Evolutionary conservation across 2,329 filamentous ascomycete species (phyloP), one percentile per base, ranked within the genome.

Genomic region (Neocucurbitaria cava): DNA sequence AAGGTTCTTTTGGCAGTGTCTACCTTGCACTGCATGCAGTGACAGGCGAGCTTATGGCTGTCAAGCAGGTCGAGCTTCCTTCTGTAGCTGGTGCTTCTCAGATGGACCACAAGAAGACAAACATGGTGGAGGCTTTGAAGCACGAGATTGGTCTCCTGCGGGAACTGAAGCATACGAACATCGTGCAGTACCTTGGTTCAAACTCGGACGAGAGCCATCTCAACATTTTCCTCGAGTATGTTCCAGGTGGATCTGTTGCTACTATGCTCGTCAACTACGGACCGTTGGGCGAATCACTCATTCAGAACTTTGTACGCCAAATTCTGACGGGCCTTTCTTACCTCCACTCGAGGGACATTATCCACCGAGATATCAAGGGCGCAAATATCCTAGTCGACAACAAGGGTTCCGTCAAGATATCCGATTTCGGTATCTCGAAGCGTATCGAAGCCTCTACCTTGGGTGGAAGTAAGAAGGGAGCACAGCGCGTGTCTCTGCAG

Each of bases 141-240:
- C 91, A 94, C 66, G 95, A 99, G 78, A 99, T 99, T 74, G 90
- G 90, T 58, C 86, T 99, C 47, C 84, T 99, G 36, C 91, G 95
- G 61, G 95, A 97, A 65, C 87, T 99, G 45, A 92, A 96, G 70
- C 95, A 99, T 71, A 87, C 91, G 51, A 98, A 99, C 75, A 98
- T 99, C 72, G 95, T 99, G 75, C 95, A 97, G 74, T 99, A 99
- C 73, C 87, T 99, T 7, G 95, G 95, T 56, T 97, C 93, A 65
- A 94, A 93, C 70, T 94, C 92, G 8, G 95, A 96, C 58, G 87
- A 91, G 17, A 89, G 93, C 50, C 89, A 94, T 74, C 87, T 99
- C 69, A 99, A 99, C 80, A 99, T 99, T 89, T 99, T 99, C 87
- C 87, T 99, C 72, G 95, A 99, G 78, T 99, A 99, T 75, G 95